Conservation (phyloP, 2,329 filamentous ascomycete species). For the Colletotrichum sojae region DNA sequence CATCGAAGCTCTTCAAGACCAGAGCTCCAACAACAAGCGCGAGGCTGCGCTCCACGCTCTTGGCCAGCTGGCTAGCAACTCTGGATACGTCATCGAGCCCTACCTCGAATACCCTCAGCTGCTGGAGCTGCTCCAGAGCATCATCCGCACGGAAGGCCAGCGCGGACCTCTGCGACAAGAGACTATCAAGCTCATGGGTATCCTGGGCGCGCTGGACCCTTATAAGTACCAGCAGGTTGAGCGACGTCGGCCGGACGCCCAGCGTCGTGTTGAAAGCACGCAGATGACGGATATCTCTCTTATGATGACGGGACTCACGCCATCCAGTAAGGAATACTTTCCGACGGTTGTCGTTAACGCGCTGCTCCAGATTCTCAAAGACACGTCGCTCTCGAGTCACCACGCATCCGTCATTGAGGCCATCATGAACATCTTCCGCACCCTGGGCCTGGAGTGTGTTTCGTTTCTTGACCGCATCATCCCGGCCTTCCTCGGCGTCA, state of each 20-base stretch:
- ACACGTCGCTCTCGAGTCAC: slow-evolving; percentile 89
- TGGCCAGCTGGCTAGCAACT: slow-evolving; percentile 93
- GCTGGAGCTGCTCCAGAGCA: slow-evolving; percentile 91
- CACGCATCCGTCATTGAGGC: slow-evolving; percentile 96
- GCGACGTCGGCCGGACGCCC: slow-evolving; percentile 87
- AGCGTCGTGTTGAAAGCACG: slow-evolving; percentile 73
- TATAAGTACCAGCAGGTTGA: slow-evolving; percentile 97
- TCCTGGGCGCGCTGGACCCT: slow-evolving; percentile 92
- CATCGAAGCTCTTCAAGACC: slow-evolving; percentile 92
- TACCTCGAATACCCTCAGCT: slow-evolving; percentile 96
- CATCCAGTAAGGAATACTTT: slow-evolving; percentile 98
- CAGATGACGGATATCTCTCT: slow-evolving; percentile 92
- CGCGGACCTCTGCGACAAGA: slow-evolving; percentile 89
- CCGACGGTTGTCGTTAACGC: slow-evolving; percentile 98
- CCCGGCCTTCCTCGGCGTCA: slow-evolving; percentile 92
- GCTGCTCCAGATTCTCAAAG: slow-evolving; percentile 90
- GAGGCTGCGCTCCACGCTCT: slow-evolving; percentile 92
- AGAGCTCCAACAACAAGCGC: slow-evolving; percentile 90
- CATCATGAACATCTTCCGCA: slow-evolving; percentile 99
- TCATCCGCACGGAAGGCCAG: slow-evolving; percentile 91
- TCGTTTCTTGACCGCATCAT: slow-evolving; percentile 95
- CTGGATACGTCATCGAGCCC: slow-evolving; percentile 96
- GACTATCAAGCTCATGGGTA: slow-evolving; percentile 96
- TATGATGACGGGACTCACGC: slow-evolving; percentile 97
- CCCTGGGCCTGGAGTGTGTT: slow-evolving; percentile 94